Evolutionary conservation across 768 basidiomycete species (phyloP).

Genomic region (Trametes elegans): DNA sequence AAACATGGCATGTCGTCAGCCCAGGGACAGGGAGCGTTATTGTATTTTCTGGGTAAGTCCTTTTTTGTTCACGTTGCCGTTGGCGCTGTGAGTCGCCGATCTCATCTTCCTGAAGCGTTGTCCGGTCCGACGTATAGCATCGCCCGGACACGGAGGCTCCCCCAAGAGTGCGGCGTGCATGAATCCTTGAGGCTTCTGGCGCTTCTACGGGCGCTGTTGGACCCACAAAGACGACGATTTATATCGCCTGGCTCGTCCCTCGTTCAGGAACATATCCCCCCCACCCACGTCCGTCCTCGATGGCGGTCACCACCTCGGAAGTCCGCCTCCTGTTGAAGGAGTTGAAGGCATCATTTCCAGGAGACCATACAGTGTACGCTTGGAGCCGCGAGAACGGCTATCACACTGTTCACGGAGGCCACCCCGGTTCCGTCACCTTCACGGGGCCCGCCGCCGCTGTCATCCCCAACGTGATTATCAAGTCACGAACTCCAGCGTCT

Average conservation of each 20-base stretch:
- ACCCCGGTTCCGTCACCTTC: neutral
- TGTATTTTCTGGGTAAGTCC: constrained; percentile 6
- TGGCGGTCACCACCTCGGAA: neutral
- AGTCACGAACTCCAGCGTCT: neutral
- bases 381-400: neutral
- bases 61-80: neutral
- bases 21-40: constrained; percentile 2
- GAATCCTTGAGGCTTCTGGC: constrained; percentile 14
- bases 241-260: neutral
- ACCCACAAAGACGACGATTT: constrained; percentile 10
- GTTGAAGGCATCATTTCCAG: neutral
- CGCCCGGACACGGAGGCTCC: neutral
- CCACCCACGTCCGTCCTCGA: neutral
- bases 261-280: neutral
- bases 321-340: neutral
- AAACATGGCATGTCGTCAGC: neutral
- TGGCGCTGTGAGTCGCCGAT: neutral
- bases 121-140: constrained; percentile 4
- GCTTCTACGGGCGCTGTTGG: constrained; percentile 7
- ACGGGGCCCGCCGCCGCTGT: constrained; percentile 1
- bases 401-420: neutral
- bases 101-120: constrained; percentile 5
- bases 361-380: neutral
- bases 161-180: neutral
- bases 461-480: constrained; percentile 7